Conservation (phyloP, 768 basidiomycete species). For the Baorangia bicolor region DNA sequence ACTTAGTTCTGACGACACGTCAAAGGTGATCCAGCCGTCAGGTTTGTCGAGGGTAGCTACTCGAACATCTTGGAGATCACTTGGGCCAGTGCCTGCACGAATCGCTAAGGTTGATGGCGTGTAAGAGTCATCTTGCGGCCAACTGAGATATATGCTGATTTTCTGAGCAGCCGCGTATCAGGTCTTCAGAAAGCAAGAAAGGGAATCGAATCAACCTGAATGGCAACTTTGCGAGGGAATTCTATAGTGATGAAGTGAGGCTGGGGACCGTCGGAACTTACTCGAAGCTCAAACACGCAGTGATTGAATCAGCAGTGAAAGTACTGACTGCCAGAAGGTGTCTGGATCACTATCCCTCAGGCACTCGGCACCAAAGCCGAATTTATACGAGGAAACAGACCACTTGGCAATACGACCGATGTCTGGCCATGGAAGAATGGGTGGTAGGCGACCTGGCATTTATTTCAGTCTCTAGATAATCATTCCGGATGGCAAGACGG, state of each 20-base stretch:
- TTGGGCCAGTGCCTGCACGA: constrained; percentile 87
- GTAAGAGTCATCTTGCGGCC: constrained; percentile 90
- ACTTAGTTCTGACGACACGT: constrained; percentile 75
- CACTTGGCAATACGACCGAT: constrained; percentile 89
- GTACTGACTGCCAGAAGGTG: constrained; percentile 96
- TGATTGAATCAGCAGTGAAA: neutral
- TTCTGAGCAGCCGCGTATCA: constrained; percentile 49
- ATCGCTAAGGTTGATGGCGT: constrained; percentile 91
- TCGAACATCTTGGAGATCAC: constrained; percentile 90
- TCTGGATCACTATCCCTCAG: constrained; percentile 84
- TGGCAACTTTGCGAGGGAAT: constrained; percentile 85
- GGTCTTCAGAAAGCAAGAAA: neutral
- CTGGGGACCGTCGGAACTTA: constrained; percentile 90
- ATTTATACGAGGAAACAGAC: constrained; percentile 96
- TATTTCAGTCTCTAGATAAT: neutral
- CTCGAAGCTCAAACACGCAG: neutral
- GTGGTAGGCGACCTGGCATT: constrained; percentile 40
- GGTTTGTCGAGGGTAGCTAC: constrained; percentile 86
- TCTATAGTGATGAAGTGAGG: constrained; percentile 95
- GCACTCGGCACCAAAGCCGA: constrained; percentile 94
- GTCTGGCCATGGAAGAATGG: constrained; percentile 69
- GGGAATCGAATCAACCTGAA: constrained; percentile 59
- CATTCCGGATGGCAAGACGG: neutral
- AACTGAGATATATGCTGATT: constrained; percentile 81
- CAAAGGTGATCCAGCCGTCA: constrained; percentile 90